Conservation (phyloP, 1,284 basidiomycete species). For the Ustilago sp. region DNA sequence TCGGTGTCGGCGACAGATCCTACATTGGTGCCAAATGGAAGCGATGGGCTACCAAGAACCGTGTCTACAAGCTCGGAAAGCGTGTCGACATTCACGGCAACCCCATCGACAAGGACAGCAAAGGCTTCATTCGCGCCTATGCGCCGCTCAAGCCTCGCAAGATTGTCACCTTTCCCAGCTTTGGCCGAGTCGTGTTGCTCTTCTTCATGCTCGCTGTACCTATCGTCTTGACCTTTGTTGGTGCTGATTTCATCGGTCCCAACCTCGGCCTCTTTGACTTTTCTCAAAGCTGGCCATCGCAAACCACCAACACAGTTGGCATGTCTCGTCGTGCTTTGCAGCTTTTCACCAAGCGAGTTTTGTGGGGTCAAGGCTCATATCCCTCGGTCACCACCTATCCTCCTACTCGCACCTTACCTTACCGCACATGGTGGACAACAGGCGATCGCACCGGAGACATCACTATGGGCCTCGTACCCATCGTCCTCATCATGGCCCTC, state of each 20-base stretch:
- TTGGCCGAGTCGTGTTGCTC: slow-evolving; percentile 57
- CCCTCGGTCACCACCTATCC: slow-evolving; percentile 54
- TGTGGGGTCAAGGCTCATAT: slow-evolving; percentile 62
- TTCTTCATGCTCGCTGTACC: slow-evolving; percentile 59
- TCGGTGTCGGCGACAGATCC: slow-evolving; percentile 59
- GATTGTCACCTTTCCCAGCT: slow-evolving; percentile 56
- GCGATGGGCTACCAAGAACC: slow-evolving; percentile 61
- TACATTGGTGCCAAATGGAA: slow-evolving; percentile 63
- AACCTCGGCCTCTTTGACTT: slow-evolving; percentile 68
- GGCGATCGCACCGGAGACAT: slow-evolving; percentile 81
- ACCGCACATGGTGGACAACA: slow-evolving; percentile 82
- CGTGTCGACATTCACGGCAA: slow-evolving; percentile 45
- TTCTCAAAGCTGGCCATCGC: slow-evolving; percentile 49
- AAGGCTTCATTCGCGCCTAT: slow-evolving; percentile 29
- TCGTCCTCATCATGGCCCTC: slow-evolving; percentile 81
- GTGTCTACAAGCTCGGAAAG: slow-evolving; percentile 51
- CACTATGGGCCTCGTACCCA: slow-evolving; percentile 81
- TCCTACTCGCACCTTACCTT: slow-evolving; percentile 76
- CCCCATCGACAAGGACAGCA: slow-evolving; percentile 30
- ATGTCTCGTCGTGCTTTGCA: slow-evolving; percentile 32
- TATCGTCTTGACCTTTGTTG: slow-evolving; percentile 72
- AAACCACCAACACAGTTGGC: slow-evolving; percentile 35
- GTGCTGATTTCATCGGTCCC: slow-evolving; percentile 81
- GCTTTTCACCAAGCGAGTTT: slow-evolving; percentile 37
- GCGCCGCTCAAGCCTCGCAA: slow-evolving; percentile 38